Percentiles rank a stretch among this genome's conserved stretches.
Evolutionary conservation across 441 rosid species (phyloP).

Genomic region (Raphanus hybrid): DNA sequence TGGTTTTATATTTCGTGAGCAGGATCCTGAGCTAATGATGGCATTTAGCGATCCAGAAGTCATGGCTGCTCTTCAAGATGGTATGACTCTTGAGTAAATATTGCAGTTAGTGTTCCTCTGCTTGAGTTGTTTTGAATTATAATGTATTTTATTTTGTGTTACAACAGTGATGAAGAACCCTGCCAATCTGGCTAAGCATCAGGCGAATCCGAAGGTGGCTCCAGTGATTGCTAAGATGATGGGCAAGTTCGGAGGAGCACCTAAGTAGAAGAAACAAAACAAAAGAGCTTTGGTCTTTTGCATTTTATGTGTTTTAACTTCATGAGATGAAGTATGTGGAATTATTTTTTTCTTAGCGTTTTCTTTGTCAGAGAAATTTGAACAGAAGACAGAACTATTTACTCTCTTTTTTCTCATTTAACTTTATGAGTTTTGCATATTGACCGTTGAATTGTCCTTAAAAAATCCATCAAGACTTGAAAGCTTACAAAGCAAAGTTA

Average conservation of each 20-base stretch:
- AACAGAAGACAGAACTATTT: background rate
- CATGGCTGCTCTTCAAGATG: constrained; percentile 99
- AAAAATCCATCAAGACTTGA: no score
- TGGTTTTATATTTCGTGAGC: constrained; percentile 30
- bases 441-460: background rate
- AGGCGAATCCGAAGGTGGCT: constrained; percentile 93
- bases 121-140: background rate
- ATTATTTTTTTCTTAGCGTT: background rate
- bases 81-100: constrained; percentile 43
- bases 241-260: constrained; percentile 69
- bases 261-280: constrained; percentile 53
- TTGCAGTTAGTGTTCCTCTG: background rate
- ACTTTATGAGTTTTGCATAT: background rate
- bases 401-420: background rate
- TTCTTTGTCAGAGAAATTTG: constrained; percentile 21
- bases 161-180: constrained; percentile 91
- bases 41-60: constrained; percentile 97
- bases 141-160: constrained; percentile 31
- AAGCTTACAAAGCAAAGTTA: no score
- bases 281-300: constrained; percentile 4
- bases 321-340: background rate
- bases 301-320: constrained; percentile 12
- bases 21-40: constrained; percentile 95
- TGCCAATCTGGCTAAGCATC: constrained; percentile 86
- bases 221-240: constrained; percentile 93